phyloP scores from a whole-genome alignment of 2,329 filamentous ascomycete genomes.

The Phyllosticta capitalensis region DNA sequence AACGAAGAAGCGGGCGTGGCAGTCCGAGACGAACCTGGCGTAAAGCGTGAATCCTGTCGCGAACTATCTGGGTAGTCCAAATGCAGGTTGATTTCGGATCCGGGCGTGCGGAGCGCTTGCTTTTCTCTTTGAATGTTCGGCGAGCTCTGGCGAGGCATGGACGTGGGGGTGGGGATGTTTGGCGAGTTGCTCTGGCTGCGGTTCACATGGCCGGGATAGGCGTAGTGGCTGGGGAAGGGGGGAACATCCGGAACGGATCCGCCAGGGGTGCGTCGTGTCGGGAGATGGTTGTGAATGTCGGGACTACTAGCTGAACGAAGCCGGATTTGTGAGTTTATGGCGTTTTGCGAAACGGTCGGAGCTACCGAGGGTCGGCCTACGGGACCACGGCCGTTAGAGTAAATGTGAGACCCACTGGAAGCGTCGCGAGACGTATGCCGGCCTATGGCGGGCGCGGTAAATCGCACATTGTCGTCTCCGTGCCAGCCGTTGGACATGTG shows the following conservation, averaged over 20 bases:
- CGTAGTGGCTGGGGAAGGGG: slow-evolving; percentile 48
- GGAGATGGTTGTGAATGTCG: slow-evolving; percentile 68
- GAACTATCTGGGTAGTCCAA: slow-evolving; percentile 30
- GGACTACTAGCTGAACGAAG: slow-evolving; percentile 91
- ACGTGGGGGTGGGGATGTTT: slow-evolving; percentile 38
- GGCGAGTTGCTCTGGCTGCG: slow-evolving; percentile 79
- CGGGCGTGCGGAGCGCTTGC: slow-evolving; percentile 8
- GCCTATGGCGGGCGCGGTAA: slow-evolving; percentile 80
- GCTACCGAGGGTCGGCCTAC: slow-evolving; percentile 69
- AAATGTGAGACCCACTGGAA: slow-evolving; percentile 52
- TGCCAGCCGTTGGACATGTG: slow-evolving; percentile 58
- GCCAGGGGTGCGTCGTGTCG: slow-evolving; percentile 43
- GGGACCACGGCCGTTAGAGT: slow-evolving; percentile 54
- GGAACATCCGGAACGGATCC: slow-evolving; percentile 34
- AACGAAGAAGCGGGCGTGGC: slow-evolving; percentile 32
- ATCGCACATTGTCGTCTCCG: slow-evolving; percentile 64
- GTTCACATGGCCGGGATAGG: slow-evolving; percentile 53
- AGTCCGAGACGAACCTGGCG: slow-evolving; percentile 20
- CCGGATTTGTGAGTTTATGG: slow-evolving; percentile 51
- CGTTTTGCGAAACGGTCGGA: slow-evolving; percentile 45
- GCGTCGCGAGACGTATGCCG: slow-evolving; percentile 73
- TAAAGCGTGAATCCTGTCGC: slow-evolving; percentile 22
- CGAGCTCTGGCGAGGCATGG: slow-evolving; percentile 63
- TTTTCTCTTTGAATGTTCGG: slow-evolving; percentile 55
- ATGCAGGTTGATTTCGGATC: slow-evolving; percentile 19